Conservation (phyloP, 176 grass and related monocot species). For the Triticum turgidum region DNA sequence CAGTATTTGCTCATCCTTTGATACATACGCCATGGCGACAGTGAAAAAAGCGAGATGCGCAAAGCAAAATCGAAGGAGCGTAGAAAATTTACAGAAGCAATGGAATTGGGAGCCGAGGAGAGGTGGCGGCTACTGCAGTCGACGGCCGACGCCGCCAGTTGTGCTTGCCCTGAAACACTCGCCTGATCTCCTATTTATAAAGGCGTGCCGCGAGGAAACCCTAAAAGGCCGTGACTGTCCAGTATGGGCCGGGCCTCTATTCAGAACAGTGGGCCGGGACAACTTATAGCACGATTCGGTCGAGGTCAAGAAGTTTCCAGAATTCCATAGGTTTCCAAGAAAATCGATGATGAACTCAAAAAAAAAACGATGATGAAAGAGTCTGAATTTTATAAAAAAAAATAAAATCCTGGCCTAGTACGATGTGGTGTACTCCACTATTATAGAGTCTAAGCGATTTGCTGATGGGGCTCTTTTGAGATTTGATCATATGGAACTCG, state of each 20-base stretch:
- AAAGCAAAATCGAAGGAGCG: neutral
- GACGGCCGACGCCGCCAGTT: neutral
- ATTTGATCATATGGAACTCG: too few relatives aligned
- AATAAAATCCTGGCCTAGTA: too few relatives aligned
- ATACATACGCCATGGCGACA: neutral
- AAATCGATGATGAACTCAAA: too few relatives aligned
- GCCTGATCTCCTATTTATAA: slow-evolving; percentile 11
- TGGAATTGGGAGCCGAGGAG: neutral
- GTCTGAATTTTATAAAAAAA: too few relatives aligned
- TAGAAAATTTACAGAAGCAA: neutral
- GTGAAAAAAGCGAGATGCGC: neutral
- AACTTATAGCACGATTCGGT: neutral
- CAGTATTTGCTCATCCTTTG: slow-evolving; percentile 62
- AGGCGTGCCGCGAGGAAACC: slow-evolving; percentile 35
- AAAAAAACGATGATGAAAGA: too few relatives aligned
- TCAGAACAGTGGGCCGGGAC: slow-evolving; percentile 14
- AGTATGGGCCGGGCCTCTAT: neutral
- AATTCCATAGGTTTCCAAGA: too few relatives aligned
- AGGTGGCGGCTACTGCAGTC: neutral
- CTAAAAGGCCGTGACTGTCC: slow-evolving; percentile 16
- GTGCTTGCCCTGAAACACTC: rapidly evolving
- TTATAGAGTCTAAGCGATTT: too few relatives aligned
- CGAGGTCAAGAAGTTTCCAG: neutral
- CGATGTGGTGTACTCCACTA: too few relatives aligned
- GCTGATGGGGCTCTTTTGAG: too few relatives aligned